Evolutionary conservation across 805 yeast species (phyloP).

Genomic region (Diddensiella caesifluorescens): DNA sequence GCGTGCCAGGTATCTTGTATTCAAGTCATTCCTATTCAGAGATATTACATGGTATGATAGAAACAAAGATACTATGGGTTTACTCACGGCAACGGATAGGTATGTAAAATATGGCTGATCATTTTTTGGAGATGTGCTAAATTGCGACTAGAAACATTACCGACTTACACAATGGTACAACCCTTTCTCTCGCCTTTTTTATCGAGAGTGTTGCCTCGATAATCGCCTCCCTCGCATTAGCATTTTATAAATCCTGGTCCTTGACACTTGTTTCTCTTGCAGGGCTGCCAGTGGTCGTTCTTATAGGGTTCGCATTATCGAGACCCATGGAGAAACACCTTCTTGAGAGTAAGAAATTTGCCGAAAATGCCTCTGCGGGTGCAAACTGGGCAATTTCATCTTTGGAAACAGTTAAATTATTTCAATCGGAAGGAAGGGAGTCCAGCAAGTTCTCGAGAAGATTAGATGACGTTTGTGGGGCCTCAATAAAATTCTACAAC

Average conservation of each 20-base stretch:
- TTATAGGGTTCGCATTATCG: conserved; percentile 47
- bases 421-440: conserved; percentile 55
- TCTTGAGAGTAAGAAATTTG: conserved; percentile 48
- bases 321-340: conserved; percentile 46
- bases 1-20: conserved; percentile 47
- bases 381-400: conserved; percentile 67
- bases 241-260: conserved; percentile 80
- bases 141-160: conserved; percentile 52
- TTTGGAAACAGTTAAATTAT: conserved; percentile 54
- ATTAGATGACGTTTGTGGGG: conserved; percentile 36
- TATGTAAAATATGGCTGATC: conserved; percentile 25
- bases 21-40: conserved; percentile 41
- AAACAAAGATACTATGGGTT: conserved; percentile 53
- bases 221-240: conserved; percentile 51
- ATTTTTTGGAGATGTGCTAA: conserved; percentile 15
- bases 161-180: conserved; percentile 60
- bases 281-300: conserved; percentile 60
- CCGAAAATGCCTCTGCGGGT: conserved; percentile 53
- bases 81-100: conserved; percentile 52
- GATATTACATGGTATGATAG: conserved; percentile 60
- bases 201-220: conserved; percentile 51
- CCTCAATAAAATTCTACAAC: conserved; percentile 39
- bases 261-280: conserved; percentile 74
- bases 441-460: conserved; percentile 36
- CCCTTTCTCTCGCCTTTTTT: conserved; percentile 59